Evolutionary conservation across 116 monocot genomes (phyloP).

Genomic region (Posidonia oceanica): DNA sequence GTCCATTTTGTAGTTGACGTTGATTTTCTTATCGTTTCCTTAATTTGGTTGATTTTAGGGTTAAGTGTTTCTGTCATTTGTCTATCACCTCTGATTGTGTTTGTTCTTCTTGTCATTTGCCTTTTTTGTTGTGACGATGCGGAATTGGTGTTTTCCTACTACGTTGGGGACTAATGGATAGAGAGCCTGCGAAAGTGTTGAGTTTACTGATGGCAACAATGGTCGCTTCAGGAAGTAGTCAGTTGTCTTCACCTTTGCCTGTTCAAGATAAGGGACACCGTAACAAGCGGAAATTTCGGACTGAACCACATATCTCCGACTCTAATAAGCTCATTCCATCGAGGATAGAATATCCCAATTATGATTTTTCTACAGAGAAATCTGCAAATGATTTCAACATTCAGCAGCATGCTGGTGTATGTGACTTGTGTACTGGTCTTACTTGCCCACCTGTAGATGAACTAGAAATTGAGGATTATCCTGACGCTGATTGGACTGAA

Average conservation of each 20-base stretch:
- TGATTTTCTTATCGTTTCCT: neutral
- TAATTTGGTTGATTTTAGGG: neutral
- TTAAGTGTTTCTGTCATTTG: neutral
- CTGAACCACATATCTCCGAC: conserved; percentile 45
- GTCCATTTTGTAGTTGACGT: neutral
- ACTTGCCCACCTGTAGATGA: conserved; percentile 14
- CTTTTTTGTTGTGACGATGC: neutral
- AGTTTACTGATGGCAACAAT: conserved; percentile 41
- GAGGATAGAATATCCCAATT: conserved; percentile 22
- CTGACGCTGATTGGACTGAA: conserved; percentile 66
- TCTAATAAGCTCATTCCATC: conserved; percentile 13
- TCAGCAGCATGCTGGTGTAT: conserved; percentile 26
- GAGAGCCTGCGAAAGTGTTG: conserved; percentile 1
- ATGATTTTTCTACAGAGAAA: conserved; percentile 32
- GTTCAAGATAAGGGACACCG: conserved; percentile 62
- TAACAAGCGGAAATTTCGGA: conserved; percentile 82
- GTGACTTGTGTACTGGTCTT: conserved; percentile 28
- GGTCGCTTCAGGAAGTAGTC: conserved; percentile 41
- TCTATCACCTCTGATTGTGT: neutral
- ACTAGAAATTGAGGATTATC: conserved; percentile 30
- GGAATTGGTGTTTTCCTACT: neutral
- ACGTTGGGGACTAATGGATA: neutral
- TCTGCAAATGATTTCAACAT: conserved; percentile 13
- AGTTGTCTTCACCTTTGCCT: conserved; percentile 32
- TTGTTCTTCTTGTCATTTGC: neutral